Base-by-base conservation (phyloP, 768 basidiomycete species). In the Cubamyces lactineus region DNA sequence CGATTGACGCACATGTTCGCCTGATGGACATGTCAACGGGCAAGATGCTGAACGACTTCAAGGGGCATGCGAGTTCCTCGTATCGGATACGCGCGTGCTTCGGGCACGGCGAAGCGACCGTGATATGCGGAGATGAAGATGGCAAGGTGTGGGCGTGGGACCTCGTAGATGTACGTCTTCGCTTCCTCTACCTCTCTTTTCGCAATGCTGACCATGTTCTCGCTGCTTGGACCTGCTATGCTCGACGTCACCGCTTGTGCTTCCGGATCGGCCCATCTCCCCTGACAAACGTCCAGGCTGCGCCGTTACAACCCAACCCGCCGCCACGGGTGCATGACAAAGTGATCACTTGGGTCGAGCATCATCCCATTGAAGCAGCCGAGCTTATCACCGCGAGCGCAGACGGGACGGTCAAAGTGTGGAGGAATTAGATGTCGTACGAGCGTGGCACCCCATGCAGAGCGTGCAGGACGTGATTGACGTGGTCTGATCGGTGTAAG, bases 121-220 rank as follows among this genome's bases (percentile, higher is more conserved):
- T 98, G 16, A 72, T 96, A 5, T 88, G 85, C 62, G 97, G 97
- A 9, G 97, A 98, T 71, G 97, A 98, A 74, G 83, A 88, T 8
- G 97, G 97, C 0, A 77, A 75, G 62, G 78, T 99, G 2, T 97
- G 94, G 93, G 86, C 86, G 43, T 99, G 96, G 96, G 93, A 96
- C 67, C 78, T 98, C 61, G 83, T 98, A 21, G 91, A 93, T 72
- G 96, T 96, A 74, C 70, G 85, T 76, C 1, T 11, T 19, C 13
- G n/a, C n/a, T 42, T 19, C 17, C 19, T 6, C 17, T 34, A 11
- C 34, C 24, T 1, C 17, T 24, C 23, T 49, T 13, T 40, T 5
- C 28, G 16, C 46, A 15, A 12, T 3, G 7, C 30, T n/a, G 16
- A 73, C 69, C 53, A 17, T 45, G 47, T 19, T 45, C 47, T 53